Evolutionary conservation across 2,329 filamentous ascomycete species (phyloP).

Genomic region (Aspergillus fischeri): DNA sequence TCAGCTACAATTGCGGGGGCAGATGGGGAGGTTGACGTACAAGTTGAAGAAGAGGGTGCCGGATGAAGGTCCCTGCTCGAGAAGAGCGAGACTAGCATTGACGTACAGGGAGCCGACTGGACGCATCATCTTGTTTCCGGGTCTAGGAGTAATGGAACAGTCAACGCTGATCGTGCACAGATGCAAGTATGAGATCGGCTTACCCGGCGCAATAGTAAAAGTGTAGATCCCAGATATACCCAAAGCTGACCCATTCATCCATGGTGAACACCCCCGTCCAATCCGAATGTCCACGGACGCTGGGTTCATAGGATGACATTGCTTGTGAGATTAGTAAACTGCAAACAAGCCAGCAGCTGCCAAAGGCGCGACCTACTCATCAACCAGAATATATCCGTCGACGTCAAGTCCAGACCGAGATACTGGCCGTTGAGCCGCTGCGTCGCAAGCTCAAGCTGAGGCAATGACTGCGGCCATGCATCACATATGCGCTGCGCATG

Average conservation of each 20-base stretch:
- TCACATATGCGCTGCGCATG: slow-evolving; percentile 7
- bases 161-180: neutral
- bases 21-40: neutral
- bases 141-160: slow-evolving; percentile 1
- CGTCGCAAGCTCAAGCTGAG: slow-evolving; percentile 16
- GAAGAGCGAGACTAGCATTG: slow-evolving; percentile 16
- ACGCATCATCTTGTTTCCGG: slow-evolving; percentile 15
- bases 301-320: slow-evolving; percentile 19
- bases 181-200: neutral
- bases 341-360: neutral
- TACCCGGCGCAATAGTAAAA: slow-evolving; percentile 23
- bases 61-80: slow-evolving; percentile 15
- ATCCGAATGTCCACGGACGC: slow-evolving; percentile 15
- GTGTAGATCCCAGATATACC: slow-evolving; percentile 15
- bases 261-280: slow-evolving; percentile 22
- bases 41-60: slow-evolving; percentile 14
- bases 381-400: slow-evolving; percentile 15
- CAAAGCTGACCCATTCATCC: slow-evolving; percentile 20
- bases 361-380: slow-evolving; percentile 11
- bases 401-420: slow-evolving; percentile 14
- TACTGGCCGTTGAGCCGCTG: slow-evolving; percentile 19
- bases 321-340: slow-evolving; percentile 2
- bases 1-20: neutral
- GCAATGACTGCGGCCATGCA: slow-evolving; percentile 4
- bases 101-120: slow-evolving; percentile 19